A percentile compares a stretch with the other conserved stretches of the same genome.
Evolutionary conservation across 2,329 filamentous ascomycete genomes (phyloP).

Genomic region (Fusarium incarnatum): DNA sequence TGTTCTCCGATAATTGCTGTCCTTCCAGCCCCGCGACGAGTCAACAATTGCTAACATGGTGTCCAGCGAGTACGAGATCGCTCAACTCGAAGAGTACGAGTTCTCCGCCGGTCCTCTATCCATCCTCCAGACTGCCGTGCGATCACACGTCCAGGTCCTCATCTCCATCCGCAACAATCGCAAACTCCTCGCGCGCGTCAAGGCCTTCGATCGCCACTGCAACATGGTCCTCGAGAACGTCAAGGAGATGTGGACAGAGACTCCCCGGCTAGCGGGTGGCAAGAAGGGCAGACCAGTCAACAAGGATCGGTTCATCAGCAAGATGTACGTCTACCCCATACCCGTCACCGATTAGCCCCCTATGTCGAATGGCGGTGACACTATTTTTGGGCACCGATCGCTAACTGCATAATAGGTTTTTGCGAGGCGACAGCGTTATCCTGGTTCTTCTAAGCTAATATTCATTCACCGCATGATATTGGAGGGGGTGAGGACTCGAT

Average conservation of each 20-base stretch:
- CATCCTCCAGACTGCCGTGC: slow-evolving; percentile 95
- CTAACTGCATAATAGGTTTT: slow-evolving; percentile 69
- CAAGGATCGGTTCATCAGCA: slow-evolving; percentile 98
- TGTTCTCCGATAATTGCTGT: slow-evolving; percentile 24
- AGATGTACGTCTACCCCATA: slow-evolving; percentile 75
- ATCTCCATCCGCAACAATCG: slow-evolving; percentile 99
- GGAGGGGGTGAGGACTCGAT: slow-evolving; percentile 36
- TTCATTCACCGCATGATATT: slow-evolving; percentile 26
- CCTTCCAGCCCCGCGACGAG: slow-evolving; percentile 28
- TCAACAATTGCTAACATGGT: slow-evolving; percentile 33
- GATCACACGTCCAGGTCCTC: slow-evolving; percentile 93
- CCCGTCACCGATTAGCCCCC: not conserved
- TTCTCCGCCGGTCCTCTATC: slow-evolving; percentile 72
- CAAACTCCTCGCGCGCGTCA: slow-evolving; percentile 95
- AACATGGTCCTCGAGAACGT: slow-evolving; percentile 99
- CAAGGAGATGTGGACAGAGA: slow-evolving; percentile 98
- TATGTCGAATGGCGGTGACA: slow-evolving; percentile 25
- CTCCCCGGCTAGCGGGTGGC: slow-evolving; percentile 81
- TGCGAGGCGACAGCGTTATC: slow-evolving; percentile 89
- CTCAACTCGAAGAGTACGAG: slow-evolving; percentile 72
- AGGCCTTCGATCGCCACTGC: slow-evolving; percentile 98
- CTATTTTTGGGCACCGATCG: not conserved
- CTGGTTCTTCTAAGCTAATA: slow-evolving; percentile 81
- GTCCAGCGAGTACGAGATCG: slow-evolving; percentile 87
- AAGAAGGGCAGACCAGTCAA: slow-evolving; percentile 93